Percentiles rank a stretch among this genome's conserved stretches.
These are phyloP conservation scores for Phalaenopsis hybrid DNA, from an alignment of 116 monocot species.

Conservation along the genomic window DNA sequence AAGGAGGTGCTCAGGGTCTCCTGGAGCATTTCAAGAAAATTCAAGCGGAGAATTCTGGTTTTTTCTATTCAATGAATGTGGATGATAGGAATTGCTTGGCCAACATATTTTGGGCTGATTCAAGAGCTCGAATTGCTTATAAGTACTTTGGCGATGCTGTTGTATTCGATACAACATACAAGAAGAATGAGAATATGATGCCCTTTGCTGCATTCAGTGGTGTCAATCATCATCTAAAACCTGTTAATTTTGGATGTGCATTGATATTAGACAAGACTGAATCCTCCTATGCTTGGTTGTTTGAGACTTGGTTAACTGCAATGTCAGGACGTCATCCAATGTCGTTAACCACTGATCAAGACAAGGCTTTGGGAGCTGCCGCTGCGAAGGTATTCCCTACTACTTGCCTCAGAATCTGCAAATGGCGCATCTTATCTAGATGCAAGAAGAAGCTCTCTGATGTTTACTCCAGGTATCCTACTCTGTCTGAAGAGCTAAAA, in stretches of 20 bases:
- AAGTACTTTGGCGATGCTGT: constrained; percentile 51
- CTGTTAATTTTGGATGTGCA: constrained; percentile 48
- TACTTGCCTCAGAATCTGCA: constrained; percentile 36
- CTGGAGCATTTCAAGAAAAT: constrained; percentile 40
- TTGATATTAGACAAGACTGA: constrained; percentile 35
- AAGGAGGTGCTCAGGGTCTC: constrained; percentile 35
- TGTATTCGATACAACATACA: constrained; percentile 45
- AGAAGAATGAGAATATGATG: constrained; percentile 44
- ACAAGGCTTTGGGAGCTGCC: constrained; percentile 30
- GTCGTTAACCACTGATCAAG: constrained; percentile 46
- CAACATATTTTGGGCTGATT: constrained; percentile 44
- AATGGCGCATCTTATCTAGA: constrained; percentile 46
- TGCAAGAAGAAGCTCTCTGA: constrained; percentile 57
- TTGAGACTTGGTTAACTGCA: constrained; percentile 47
- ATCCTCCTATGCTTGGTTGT: constrained; percentile 39
- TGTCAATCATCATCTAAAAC: constrained; percentile 43
- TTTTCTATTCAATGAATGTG: constrained; percentile 45
- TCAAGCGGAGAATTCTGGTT: constrained; percentile 38
- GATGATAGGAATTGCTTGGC: constrained; percentile 37
- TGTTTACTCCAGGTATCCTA: constrained; percentile 23
- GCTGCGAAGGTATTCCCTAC: constrained; percentile 27
- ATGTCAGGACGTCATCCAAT: constrained; percentile 34
- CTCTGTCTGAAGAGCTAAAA: constrained; percentile 34
- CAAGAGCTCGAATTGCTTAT: constrained; percentile 32
- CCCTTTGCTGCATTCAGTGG: constrained; percentile 45